Base-by-base conservation (phyloP, 352 stramenopile species). In the Phytophthora vignae region DNA sequence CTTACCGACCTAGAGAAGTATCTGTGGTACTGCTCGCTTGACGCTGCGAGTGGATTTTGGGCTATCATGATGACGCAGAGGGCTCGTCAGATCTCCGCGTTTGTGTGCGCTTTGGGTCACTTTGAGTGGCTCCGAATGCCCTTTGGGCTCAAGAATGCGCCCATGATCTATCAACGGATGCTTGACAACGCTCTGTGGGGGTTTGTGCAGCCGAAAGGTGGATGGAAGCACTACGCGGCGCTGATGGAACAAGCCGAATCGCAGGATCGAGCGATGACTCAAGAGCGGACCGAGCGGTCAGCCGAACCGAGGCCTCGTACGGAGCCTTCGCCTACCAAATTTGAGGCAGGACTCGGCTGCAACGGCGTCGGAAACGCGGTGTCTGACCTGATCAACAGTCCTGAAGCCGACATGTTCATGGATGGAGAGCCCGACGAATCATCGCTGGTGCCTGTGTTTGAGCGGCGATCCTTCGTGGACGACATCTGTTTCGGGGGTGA, bases 81-180 rank as follows among this genome's bases (percentile, higher is more conserved):
- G 14, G 46, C 46, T 5, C 46, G 46, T 11, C 14, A 27, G 46
- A 22, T 53, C 9, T 53, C 46, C 4, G 46, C 19, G 4, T 53
- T 53, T 14, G 19, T 53, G 14, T 27, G 17, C n/a, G 46, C 40
- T 0, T 19, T 53, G 9, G 46, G 46, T 0, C 46, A 27, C 6
- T 53, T 53, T 10, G 46, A 53, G 46, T 53, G 46, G 46, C 46
- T 53, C 0, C 21, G 46, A 11, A 53, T 53, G 46, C 46, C n/a
- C 0, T 53, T 53, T 11, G 46, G 46, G 9, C 46, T 33, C 6
- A 33, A 33, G 29, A 53, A 53, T 14, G 46, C 46, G 4, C 46
- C n/a, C 9, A 21, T 27, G 46, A 53, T 53, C 27, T 53, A 53
- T 31, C 46, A 53, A 2, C 0, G 46, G 3, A 27, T 53, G 17